phyloP scores from a whole-genome alignment of 495 filamentous ascomycete genomes.

The Pyronema omphalodes region DNA sequence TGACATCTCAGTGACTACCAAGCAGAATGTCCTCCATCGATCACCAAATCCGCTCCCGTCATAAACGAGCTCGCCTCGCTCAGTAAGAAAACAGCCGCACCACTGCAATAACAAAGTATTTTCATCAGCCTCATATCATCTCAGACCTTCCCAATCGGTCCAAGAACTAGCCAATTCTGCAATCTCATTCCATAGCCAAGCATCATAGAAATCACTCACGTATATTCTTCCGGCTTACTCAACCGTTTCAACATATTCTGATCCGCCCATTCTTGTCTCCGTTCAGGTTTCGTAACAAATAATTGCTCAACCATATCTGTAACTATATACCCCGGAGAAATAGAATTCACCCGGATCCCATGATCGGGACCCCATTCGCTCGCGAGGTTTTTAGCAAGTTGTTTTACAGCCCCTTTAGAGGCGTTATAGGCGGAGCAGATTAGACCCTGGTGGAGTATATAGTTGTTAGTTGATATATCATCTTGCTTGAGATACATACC shows the following conservation, averaged over 20 bases:
- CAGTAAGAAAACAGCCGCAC: constrained; percentile 67
- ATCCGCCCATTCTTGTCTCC: constrained; percentile 57
- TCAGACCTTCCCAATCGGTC: no score
- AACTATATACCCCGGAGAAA: constrained; percentile 87
- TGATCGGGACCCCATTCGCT: constrained; percentile 62
- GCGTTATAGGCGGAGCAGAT: constrained; percentile 76
- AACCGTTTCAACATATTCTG: constrained; percentile 79
- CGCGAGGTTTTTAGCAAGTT: constrained; percentile 72
- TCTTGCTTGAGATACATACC: constrained; percentile 25
- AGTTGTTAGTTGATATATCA: background rate
- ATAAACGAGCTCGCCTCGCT: constrained; percentile 78
- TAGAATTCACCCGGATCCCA: constrained; percentile 85
- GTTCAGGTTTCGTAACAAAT: constrained; percentile 51
- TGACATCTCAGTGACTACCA: constrained; percentile 36
- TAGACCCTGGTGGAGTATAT: constrained; percentile 36
- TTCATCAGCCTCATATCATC: background rate
- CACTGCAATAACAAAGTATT: constrained; percentile 20
- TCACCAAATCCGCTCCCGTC: constrained; percentile 61
- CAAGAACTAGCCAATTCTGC: no score
- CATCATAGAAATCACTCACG: constrained; percentile 27
- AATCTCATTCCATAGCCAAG: no score
- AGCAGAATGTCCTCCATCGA: constrained; percentile 65
- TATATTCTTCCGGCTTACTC: constrained; percentile 64
- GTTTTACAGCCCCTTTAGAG: constrained; percentile 72
- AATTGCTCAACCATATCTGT: constrained; percentile 77